Percentiles rank a stretch among this genome's conserved stretches.
Conservation (phyloP, 495 filamentous ascomycete genomes). For the Astrothelium subdiscretum region DNA sequence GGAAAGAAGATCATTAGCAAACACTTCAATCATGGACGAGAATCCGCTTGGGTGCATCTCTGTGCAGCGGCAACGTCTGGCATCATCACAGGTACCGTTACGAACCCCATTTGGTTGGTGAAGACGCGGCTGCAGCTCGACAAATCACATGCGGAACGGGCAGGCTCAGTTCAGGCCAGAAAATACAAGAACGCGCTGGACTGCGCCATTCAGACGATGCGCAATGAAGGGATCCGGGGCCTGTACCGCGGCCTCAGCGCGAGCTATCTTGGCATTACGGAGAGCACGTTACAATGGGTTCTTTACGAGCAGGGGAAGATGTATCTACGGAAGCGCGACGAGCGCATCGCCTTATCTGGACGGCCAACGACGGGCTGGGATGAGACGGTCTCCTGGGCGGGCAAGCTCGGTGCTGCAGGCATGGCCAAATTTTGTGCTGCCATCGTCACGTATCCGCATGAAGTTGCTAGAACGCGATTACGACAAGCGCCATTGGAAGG, state of each 20-base stretch:
- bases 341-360: constrained; percentile 40
- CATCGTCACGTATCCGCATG: constrained; percentile 76
- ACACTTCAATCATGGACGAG: constrained; percentile 50
- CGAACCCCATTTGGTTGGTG: constrained; percentile 87
- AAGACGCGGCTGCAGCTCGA: constrained; percentile 86
- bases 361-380: constrained; percentile 50
- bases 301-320: constrained; percentile 78
- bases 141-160: constrained; percentile 47
- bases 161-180: constrained; percentile 36
- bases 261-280: constrained; percentile 74
- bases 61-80: constrained; percentile 62
- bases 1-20: constrained; percentile 65
- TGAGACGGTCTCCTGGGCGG: constrained; percentile 50
- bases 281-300: constrained; percentile 79
- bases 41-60: constrained; percentile 61
- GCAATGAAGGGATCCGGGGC: constrained; percentile 62
- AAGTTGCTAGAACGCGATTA: constrained; percentile 72
- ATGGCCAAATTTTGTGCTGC: constrained; percentile 72
- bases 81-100: constrained; percentile 70
- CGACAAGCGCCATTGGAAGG: constrained; percentile 67
- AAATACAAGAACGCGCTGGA: constrained; percentile 75
- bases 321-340: constrained; percentile 46
- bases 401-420: constrained; percentile 65
- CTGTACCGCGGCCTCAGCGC: constrained; percentile 80
- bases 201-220: constrained; percentile 64